Evolutionary conservation across 1,139 yeast species (phyloP).

Genomic region (Kodamaea sp.): DNA sequence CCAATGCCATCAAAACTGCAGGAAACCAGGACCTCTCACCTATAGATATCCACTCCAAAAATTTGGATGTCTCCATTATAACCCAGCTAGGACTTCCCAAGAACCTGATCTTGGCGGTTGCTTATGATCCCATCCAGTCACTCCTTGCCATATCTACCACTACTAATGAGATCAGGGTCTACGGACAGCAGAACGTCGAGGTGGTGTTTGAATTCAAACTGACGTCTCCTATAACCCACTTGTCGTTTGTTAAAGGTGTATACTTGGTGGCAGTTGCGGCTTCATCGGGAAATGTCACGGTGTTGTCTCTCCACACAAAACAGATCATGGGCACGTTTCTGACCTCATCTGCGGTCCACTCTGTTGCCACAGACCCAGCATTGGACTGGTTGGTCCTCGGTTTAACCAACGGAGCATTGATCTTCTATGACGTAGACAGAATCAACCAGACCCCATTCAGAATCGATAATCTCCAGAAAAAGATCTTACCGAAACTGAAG

Average conservation of each 20-base stretch:
- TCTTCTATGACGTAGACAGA: slow-evolving; percentile 84
- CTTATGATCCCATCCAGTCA: slow-evolving; percentile 88
- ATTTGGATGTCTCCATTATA: slow-evolving; percentile 35
- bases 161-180: slow-evolving; percentile 68
- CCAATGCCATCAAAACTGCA: slow-evolving; percentile 54
- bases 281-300: slow-evolving; percentile 50
- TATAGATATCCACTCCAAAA: slow-evolving; percentile 37
- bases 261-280: slow-evolving; percentile 72
- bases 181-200: slow-evolving; percentile 83
- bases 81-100: slow-evolving; percentile 41
- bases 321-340: slow-evolving; percentile 54
- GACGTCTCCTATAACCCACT: slow-evolving; percentile 51
- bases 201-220: slow-evolving; percentile 60
- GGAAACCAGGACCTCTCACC: slow-evolving; percentile 45
- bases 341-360: slow-evolving; percentile 66
- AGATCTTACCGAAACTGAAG: slow-evolving; percentile 47
- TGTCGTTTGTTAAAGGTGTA: slow-evolving; percentile 76
- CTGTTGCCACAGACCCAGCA: slow-evolving; percentile 78
- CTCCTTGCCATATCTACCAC: slow-evolving; percentile 79
- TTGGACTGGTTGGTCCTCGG: slow-evolving; percentile 88
- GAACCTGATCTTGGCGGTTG: slow-evolving; percentile 57
- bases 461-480: slow-evolving; percentile 72
- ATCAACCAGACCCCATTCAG: slow-evolving; percentile 65
- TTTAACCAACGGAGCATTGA: slow-evolving; percentile 68
- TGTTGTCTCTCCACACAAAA: slow-evolving; percentile 69